Base-by-base conservation (phyloP, 2,329 filamentous ascomycete genomes). In the Diaporthe batatas region DNA sequence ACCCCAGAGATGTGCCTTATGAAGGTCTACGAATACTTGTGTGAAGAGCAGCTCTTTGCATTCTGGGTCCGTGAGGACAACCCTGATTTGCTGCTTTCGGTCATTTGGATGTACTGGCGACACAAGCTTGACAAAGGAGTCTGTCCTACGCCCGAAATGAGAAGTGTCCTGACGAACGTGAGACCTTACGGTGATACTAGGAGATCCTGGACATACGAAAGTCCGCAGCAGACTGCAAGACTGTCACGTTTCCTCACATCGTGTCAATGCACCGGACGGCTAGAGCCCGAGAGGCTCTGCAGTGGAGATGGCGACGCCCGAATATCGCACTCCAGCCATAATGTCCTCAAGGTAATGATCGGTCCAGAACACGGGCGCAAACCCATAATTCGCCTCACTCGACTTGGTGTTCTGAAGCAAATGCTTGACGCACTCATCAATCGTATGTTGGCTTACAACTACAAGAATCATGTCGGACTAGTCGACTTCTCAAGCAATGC, bases 21-120 rank as follows among this genome's bases (percentile, higher is more conserved):
- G 32, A 70, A 70, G 34, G 68, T 70, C 32, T 70, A 51, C 44
- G 6, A 3, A 12, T 10, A 18, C 7, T n/a, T 5, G 10, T 6
- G 16, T 14, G 6, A 10, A n/a, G 25, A 29, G 10, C 23, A 42
- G 11, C 32, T 21, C 7, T 70, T 70, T n/a, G 55, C 29, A n/a
- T 70, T 51, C 18, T 70, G 68, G 55, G 32, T 54, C 4, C 23
- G 16, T 16, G 53, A 25, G 7, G 55, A 70, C 12, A 70, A 55
- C 7, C 42, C n/a, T 14, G 25, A 18, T 8, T 53, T 55, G 1
- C 5, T 70, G 6, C 21, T 44, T 18, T 25, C 68, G 1, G 3
- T 70, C 21, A 62, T 70, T 23, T 70, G 68, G 68, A 70, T 62
- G 32, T 70, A 51, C 32, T 70, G 68, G 68, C 32, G 68, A 39